These are phyloP conservation scores for Pestalotiopsis sp. DNA, from an alignment of 2,329 filamentous ascomycete species.

Conservation along the genomic window DNA sequence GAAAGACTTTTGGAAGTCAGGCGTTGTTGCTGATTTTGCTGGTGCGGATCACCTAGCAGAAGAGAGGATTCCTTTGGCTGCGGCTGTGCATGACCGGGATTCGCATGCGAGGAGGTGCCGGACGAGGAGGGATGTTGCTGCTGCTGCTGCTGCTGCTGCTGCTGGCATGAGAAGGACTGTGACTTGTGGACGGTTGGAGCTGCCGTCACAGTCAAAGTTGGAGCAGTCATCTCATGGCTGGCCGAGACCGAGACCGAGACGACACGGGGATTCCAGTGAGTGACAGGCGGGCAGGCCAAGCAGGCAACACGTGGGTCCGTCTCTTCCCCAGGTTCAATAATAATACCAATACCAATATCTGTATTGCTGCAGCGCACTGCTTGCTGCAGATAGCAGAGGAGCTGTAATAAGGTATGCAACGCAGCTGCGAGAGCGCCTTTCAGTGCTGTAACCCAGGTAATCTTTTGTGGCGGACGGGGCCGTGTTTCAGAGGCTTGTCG, in stretches of 20 bases:
- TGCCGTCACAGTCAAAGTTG: slow-evolving; percentile 38
- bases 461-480: not conserved
- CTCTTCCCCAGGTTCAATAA: not conserved
- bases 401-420: not conserved
- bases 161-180: slow-evolving; percentile 26
- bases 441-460: not conserved
- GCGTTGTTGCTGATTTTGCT: slow-evolving; percentile 4
- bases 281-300: not conserved
- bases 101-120: slow-evolving; percentile 30
- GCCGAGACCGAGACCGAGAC: not conserved
- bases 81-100: slow-evolving; percentile 16
- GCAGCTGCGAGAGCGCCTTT: not conserved
- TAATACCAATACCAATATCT: not conserved
- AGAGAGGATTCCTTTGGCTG: slow-evolving; percentile 3
- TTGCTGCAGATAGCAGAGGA: not conserved
- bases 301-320: not conserved
- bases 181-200: slow-evolving; percentile 38
- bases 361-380: not conserved
- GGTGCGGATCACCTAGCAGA: not conserved
- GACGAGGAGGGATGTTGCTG: too few species aligned
- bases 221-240: slow-evolving; percentile 44
- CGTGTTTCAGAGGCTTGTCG: not conserved
- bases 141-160: slow-evolving; percentile 15
- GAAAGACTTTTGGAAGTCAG: slow-evolving; percentile 22
- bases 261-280: not conserved